Conservation (phyloP, 306 rosid species). For the Vicia faba region DNA sequence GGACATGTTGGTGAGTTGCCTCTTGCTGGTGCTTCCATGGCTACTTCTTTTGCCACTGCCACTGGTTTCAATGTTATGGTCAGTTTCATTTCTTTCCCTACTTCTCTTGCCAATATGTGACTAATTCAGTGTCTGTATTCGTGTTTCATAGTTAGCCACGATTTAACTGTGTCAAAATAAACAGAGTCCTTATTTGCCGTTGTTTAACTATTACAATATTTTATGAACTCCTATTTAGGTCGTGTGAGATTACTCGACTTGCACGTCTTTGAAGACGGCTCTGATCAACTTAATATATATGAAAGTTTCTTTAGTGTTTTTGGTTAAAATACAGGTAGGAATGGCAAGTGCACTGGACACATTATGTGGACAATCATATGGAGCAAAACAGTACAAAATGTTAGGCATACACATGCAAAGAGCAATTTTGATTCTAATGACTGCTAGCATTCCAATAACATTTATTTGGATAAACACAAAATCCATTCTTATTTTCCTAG, state of each 20-base stretch:
- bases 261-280: too few species aligned
- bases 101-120: too few species aligned
- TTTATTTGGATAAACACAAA: constrained; percentile 53
- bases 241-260: too few species aligned
- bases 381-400: constrained; percentile 29
- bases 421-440: constrained; percentile 51
- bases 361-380: constrained; percentile 19
- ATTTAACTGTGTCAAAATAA: too few species aligned
- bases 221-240: too few species aligned
- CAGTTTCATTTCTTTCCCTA: too few species aligned
- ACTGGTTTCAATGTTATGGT: not conserved
- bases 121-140: too few species aligned
- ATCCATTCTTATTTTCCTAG: constrained; percentile 42
- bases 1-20: not conserved
- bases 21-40: not conserved
- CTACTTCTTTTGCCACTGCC: constrained; percentile 15
- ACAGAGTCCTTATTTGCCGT: too few species aligned
- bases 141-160: too few species aligned
- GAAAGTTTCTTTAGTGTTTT: too few species aligned
- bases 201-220: too few species aligned
- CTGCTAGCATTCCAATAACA: constrained; percentile 50
- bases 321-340: not conserved
- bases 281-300: too few species aligned
- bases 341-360: constrained; percentile 22
- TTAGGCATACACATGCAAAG: constrained; percentile 63